Evolutionary conservation across 257 asterid species (phyloP).

Genomic region (Salvia rosmarinus): DNA sequence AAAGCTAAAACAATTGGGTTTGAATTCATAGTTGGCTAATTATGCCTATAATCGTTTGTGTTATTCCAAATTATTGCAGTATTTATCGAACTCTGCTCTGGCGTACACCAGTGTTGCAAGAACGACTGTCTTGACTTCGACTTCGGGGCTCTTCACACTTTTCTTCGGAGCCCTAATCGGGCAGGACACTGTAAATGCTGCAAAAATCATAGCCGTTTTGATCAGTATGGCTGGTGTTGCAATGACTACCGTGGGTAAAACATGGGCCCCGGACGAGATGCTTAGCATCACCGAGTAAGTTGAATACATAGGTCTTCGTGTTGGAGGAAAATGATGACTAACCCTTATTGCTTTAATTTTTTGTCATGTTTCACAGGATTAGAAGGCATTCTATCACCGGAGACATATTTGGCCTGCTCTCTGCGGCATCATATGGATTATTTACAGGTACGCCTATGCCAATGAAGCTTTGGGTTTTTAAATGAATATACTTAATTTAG

Average conservation of each 20-base stretch:
- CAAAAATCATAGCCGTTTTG: conserved; percentile 61
- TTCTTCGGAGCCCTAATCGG: conserved; percentile 69
- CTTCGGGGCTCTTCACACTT: conserved; percentile 83
- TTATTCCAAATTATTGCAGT: conserved; percentile 43
- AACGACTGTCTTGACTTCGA: conserved; percentile 78
- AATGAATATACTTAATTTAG: not conserved
- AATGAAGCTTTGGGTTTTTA: not conserved
- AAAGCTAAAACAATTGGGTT: not conserved
- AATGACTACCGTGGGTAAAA: conserved; percentile 76
- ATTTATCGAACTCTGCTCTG: conserved; percentile 71
- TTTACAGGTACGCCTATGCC: conserved; percentile 58
- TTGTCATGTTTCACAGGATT: conserved; percentile 42
- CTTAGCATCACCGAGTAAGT: conserved; percentile 57
- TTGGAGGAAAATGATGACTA: not conserved
- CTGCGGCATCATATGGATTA: conserved; percentile 71
- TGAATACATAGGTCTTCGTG: not conserved
- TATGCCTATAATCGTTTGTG: not conserved
- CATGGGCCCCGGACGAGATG: conserved; percentile 77
- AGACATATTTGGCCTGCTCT: conserved; percentile 71
- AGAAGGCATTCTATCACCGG: conserved; percentile 57
- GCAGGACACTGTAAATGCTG: conserved; percentile 57
- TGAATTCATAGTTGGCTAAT: no score
- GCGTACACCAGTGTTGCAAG: conserved; percentile 88
- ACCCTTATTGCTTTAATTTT: conserved; percentile 8
- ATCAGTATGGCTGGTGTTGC: conserved; percentile 78